phyloP scores from a whole-genome alignment of 441 rosid genomes.

The Croton laevigatus region DNA sequence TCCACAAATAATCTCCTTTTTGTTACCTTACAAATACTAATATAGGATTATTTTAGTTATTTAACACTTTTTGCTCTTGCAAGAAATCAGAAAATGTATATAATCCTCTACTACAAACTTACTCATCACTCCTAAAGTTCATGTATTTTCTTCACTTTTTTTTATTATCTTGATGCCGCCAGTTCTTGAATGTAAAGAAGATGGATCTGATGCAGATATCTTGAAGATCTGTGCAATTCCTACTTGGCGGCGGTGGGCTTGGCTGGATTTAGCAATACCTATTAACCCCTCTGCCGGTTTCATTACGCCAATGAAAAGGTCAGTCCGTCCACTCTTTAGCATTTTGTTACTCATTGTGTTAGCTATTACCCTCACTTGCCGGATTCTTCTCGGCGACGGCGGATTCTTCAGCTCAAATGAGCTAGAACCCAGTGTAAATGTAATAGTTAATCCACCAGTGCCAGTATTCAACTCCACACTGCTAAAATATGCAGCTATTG shows the following conservation, averaged over 20 bases:
- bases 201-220: constrained; percentile 28
- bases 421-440: constrained; percentile 24
- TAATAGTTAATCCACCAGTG: constrained; percentile 15
- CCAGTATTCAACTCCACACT: constrained; percentile 58
- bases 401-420: constrained; percentile 32
- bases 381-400: constrained; percentile 30
- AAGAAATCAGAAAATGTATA: not conserved
- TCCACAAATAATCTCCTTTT: not conserved
- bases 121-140: not conserved
- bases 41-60: not conserved
- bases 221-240: constrained; percentile 26
- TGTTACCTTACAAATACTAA: not conserved
- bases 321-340: constrained; percentile 64
- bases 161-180: constrained; percentile 18
- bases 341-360: constrained; percentile 52
- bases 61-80: not conserved
- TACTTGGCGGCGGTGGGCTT: constrained; percentile 9
- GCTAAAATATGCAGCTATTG: constrained; percentile 63
- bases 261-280: constrained; percentile 30
- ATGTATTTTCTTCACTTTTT: not conserved
- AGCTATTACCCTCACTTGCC: constrained; percentile 52
- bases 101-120: not conserved
- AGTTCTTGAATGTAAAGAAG: constrained; percentile 12
- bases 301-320: constrained; percentile 56
- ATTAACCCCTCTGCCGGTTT: constrained; percentile 11